These are phyloP conservation scores for Bothriochloa decipiens DNA, from an alignment of 176 grass and related monocot genomes.

Conservation along the genomic window DNA sequence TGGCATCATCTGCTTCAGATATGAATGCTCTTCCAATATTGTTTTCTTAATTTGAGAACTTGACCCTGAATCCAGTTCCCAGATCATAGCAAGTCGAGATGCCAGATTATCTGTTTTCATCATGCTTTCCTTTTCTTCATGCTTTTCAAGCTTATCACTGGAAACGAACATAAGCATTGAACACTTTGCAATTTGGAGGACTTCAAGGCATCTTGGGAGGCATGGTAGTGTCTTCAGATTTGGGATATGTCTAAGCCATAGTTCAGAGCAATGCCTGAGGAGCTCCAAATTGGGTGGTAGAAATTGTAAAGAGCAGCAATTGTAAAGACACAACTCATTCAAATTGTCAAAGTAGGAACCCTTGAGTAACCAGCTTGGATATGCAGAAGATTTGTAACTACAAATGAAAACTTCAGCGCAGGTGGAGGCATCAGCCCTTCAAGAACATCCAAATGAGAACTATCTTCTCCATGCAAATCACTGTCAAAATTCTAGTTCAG, in stretches of 20 bases:
- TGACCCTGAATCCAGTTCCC: not conserved
- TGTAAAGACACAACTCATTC: no score
- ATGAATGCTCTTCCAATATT: not conserved
- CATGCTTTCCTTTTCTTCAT: not conserved
- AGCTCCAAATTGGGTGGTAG: no score
- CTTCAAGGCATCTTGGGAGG: not conserved
- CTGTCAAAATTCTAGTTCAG: no score
- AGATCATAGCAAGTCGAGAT: not conserved
- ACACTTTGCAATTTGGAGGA: not conserved
- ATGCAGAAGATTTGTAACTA: no score
- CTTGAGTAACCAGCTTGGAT: no score
- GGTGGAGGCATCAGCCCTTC: no score
- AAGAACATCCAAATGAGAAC: no score
- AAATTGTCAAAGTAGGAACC: no score
- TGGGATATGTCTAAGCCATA: rapidly evolving
- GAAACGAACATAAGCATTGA: conserved; percentile 10
- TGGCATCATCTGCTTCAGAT: not conserved
- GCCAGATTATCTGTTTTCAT: not conserved
- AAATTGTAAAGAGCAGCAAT: no score
- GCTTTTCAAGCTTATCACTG: not conserved
- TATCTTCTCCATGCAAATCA: no score
- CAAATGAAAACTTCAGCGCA: no score
- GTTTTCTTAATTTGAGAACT: not conserved
- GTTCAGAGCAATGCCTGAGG: not conserved
- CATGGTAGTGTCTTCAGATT: not conserved